Base-by-base conservation (phyloP, 495 filamentous ascomycete species). In the Podospora anserina region DNA sequence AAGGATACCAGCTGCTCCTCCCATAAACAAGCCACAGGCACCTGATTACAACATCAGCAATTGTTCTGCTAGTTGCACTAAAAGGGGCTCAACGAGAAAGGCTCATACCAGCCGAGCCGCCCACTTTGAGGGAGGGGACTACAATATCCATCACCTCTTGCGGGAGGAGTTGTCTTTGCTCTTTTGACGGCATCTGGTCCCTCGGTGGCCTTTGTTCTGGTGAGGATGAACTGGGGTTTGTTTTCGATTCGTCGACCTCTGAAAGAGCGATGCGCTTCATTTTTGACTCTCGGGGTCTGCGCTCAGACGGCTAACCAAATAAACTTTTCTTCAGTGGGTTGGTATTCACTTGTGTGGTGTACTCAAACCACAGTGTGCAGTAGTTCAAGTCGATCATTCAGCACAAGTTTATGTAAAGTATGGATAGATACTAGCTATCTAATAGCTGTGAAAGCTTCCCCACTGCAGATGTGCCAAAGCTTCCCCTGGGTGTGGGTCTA, bases 1-100 rank as follows among this genome's bases (percentile, higher is more conserved):
- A 34, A 93, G 71, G 32, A 92, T 88, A 28, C 90, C 92, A 39
- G 81, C 77, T 56, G 86, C 83, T 63, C 89, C 89, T 66, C 94
- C 93, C 66, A 88, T 78, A 28, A 94, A 71, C 28, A 93, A 71
- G n/a, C 94, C 95, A 53, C 85, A 80, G 63, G 82, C 80, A 68
- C 91, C 92, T 96, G 56, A 19, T 44, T 60, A 15, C 69, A 39
- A 39, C 64, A 55, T 34, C 68, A 60, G 66, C 59, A 66, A 49
- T 61, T 28, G 7, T 4, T 19, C 3, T 18, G 27, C 5, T 26
- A 11, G 16, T 63, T 1, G 61, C 4, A 16, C 11, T 49, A 27
- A 26, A 20, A 27, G 34, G 13, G 9, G 26, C 13, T 55, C 18
- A 32, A 39, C 13, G 60, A 23, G 56, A 15, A 7, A 23, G 9